Percentiles rank a stretch among this genome's conserved stretches.
phyloP scores from a whole-genome alignment of 2,329 filamentous ascomycete genomes.

The Canariomyces notabilis region DNA sequence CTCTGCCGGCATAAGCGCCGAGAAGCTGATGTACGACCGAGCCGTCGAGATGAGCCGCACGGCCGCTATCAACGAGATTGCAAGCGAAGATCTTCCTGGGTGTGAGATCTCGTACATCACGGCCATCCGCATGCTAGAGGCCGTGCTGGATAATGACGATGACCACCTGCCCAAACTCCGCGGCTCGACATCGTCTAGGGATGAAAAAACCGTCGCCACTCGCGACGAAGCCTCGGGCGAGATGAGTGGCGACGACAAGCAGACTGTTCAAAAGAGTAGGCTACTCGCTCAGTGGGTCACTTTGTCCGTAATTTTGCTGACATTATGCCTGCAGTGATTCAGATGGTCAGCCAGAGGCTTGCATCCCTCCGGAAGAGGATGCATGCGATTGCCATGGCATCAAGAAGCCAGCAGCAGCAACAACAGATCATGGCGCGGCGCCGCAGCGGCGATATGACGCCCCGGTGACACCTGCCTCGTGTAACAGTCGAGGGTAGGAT shows the following conservation, averaged over 20 bases:
- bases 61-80: slow-evolving; percentile 92
- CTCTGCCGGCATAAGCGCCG: slow-evolving; percentile 84
- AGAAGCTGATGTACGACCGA: slow-evolving; percentile 97
- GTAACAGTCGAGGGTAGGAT: neutral
- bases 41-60: slow-evolving; percentile 94
- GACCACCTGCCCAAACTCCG: slow-evolving; percentile 42
- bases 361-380: slow-evolving; percentile 55
- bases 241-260: slow-evolving; percentile 64
- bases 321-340: slow-evolving; percentile 47
- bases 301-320: neutral
- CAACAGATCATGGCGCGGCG: slow-evolving; percentile 40
- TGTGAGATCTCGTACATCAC: slow-evolving; percentile 93
- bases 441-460: slow-evolving; percentile 52
- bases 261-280: slow-evolving; percentile 68
- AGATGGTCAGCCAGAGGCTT: slow-evolving; percentile 57
- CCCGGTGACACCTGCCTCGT: slow-evolving; percentile 44
- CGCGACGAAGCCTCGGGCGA: slow-evolving; percentile 38
- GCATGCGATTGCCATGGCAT: slow-evolving; percentile 55
- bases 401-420: slow-evolving; percentile 41
- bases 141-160: slow-evolving; percentile 81
- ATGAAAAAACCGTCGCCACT: slow-evolving; percentile 37
- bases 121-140: slow-evolving; percentile 90
- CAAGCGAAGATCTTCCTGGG: slow-evolving; percentile 78
- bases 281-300: neutral
- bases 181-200: slow-evolving; percentile 36